Evolutionary conservation across 208 protist genomes (phyloP), one percentile per base, ranked within the genome.

Genomic region (Acanthamoeba castellanii): DNA sequence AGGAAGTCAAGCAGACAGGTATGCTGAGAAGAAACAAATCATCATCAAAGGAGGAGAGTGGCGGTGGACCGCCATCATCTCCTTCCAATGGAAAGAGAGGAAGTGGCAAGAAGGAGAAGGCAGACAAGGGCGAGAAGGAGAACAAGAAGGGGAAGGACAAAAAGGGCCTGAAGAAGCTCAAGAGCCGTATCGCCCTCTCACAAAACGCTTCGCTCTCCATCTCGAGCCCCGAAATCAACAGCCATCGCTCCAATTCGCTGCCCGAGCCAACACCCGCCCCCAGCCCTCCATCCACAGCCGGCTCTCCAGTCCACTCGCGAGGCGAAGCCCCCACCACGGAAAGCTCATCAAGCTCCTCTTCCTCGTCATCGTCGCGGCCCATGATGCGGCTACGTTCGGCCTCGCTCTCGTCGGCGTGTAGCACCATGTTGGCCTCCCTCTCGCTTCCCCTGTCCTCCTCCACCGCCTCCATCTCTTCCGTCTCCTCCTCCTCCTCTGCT

Each of bases 211-310:
- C 72, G 2, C 72, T 81, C 37, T 81, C 72, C 37, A 81, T 81
- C 8, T 81, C 72, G 20, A 81, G 72, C 27, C 72, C 72, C 8
- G 72, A 81, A 81, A 81, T 81, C 72, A 42, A 81, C 72, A 81
- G 72, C 72, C 64, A 72, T 27, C 22, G 64, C 5, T 72, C 64
- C 22, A 72, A 72, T 72, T 72, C 64, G n/a, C 64, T 72, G n/a
- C 64, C 64, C 30, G 64, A 72, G n/a, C 64, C 64, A 7, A 34
- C n/a, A 55, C 50, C 50, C 14, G 7, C 14, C 13, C 50, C 50
- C 13, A 70, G 64, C 20, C 64, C n/a, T 32, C n/a, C n/a, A n/a
- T n/a, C n/a, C n/a, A n/a, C n/a, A n/a, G 68, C 66, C 55, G 16
- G 55, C 20, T 61, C 16, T 22, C 20, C 55, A 22, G 11, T 22